Conservation (phyloP, 2,329 filamentous ascomycete genomes). For the Phyllosticta capitalensis region DNA sequence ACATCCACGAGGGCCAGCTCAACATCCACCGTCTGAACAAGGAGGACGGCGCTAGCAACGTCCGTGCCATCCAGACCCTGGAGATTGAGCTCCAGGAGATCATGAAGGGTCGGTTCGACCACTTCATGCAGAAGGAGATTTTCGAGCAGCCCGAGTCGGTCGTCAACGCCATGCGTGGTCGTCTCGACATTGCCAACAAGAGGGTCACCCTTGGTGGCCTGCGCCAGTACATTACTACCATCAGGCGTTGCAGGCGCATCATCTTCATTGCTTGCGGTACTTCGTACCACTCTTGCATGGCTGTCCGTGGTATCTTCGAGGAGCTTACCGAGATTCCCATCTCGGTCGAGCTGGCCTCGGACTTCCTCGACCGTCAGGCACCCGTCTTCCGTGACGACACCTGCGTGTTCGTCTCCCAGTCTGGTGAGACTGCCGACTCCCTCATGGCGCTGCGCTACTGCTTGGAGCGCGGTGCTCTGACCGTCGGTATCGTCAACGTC, state of each 20-base stretch:
- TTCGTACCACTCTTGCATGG: conserved; percentile 98
- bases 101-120: conserved; percentile 99
- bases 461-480: conserved; percentile 91
- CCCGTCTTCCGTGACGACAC: conserved; percentile 99
- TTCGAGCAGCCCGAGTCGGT: conserved; percentile 99
- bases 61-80: conserved; percentile 95
- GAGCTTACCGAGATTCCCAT: conserved; percentile 98
- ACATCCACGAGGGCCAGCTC: conserved; percentile 97
- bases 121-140: conserved; percentile 99
- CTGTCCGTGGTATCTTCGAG: conserved; percentile 93
- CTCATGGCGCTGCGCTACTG: conserved; percentile 96
- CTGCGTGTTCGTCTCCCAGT: conserved; percentile 97
- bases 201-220: conserved; percentile 91
- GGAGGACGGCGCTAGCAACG: conserved; percentile 91
- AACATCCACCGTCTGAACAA: conserved; percentile 99
- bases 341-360: conserved; percentile 89
- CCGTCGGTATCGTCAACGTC: conserved; percentile 96
- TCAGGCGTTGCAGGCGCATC: conserved; percentile 90
- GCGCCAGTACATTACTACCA: conserved; percentile 91
- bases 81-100: conserved; percentile 99
- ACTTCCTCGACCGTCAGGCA: conserved; percentile 93
- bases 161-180: conserved; percentile 99
- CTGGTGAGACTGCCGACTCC: conserved; percentile 95
- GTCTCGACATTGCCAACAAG: conserved; percentile 88
- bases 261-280: conserved; percentile 99